A percentile compares a stretch with the other conserved stretches of the same genome.
These are phyloP conservation scores for Hypoxylon fragiforme DNA, from an alignment of 495 filamentous ascomycete species.

Conservation along the genomic window DNA sequence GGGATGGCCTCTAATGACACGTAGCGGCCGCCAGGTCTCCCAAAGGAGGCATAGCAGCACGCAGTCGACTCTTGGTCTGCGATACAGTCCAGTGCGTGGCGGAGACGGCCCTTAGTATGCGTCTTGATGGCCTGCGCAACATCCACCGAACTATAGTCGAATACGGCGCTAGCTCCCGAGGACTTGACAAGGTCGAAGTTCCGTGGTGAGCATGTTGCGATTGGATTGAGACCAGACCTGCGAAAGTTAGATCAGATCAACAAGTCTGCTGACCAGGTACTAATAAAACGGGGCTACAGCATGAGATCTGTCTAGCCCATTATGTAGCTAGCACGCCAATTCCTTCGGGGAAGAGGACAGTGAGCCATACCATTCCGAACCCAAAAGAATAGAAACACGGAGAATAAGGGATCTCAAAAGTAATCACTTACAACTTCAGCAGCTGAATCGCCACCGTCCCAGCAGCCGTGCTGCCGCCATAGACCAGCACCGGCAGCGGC, in stretches of 20 bases:
- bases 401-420: not conserved
- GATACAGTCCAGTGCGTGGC: slow-evolving; percentile 42
- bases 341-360: too few species aligned
- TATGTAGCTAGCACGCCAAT: too few species aligned
- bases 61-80: slow-evolving; percentile 35
- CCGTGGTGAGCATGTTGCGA: slow-evolving; percentile 54
- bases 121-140: slow-evolving; percentile 40
- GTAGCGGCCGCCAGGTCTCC: slow-evolving; percentile 49
- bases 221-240: slow-evolving; percentile 45
- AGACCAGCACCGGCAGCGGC: slow-evolving; percentile 49
- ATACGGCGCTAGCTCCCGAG: slow-evolving; percentile 55
- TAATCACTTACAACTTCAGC: slow-evolving; percentile 46
- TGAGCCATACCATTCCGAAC: too few species aligned
- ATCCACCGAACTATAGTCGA: slow-evolving; percentile 54
- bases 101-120: slow-evolving; percentile 39
- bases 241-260: too few species aligned
- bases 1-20: slow-evolving; percentile 44
- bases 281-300: not conserved
- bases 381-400: not conserved
- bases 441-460: slow-evolving; percentile 58
- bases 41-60: slow-evolving; percentile 48
- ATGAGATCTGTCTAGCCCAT: too few species aligned
- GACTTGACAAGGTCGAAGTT: slow-evolving; percentile 55
- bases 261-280: too few species aligned
- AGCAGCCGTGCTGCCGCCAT: slow-evolving; percentile 55